Conservation (phyloP, 495 filamentous ascomycete genomes). For the Penicillium silybi region DNA sequence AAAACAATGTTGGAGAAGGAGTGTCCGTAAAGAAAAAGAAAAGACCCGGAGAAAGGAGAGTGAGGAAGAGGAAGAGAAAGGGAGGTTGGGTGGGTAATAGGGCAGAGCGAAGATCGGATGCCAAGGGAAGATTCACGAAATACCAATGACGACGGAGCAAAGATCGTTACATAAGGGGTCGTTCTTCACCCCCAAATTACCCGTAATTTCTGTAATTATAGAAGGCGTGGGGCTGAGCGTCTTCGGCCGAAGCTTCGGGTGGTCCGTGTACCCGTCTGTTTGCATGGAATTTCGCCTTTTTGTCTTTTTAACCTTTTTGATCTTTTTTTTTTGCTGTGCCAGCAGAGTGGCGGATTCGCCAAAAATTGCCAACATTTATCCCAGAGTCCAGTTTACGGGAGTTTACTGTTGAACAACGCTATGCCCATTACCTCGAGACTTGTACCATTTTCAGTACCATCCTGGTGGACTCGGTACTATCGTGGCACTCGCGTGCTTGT, state of each 20-base stretch:
- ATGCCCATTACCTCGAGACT: constrained; percentile 5
- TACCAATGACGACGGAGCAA: constrained; percentile 1
- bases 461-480: background rate
- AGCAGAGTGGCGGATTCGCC: background rate
- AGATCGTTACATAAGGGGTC: background rate
- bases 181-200: background rate
- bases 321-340: background rate
- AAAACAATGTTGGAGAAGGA: constrained; percentile 15
- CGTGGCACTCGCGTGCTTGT: background rate
- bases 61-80: constrained; percentile 10
- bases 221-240: background rate
- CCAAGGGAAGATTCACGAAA: background rate
- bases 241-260: constrained; percentile 14
- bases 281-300: background rate
- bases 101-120: constrained; percentile 19
- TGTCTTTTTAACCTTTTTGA: background rate
- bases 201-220: background rate
- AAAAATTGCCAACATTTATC: background rate
- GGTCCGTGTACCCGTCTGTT: constrained; percentile 1
- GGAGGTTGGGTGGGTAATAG: constrained; percentile 21
- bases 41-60: constrained; percentile 7
- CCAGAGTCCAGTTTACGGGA: background rate
- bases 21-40: constrained; percentile 16
- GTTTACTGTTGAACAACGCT: too few relatives aligned
- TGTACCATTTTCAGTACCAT: background rate